A percentile compares a stretch with the other conserved stretches of the same genome.
phyloP scores from a whole-genome alignment of 2,329 filamentous ascomycete species.

The Domatiomyces catenatus region DNA sequence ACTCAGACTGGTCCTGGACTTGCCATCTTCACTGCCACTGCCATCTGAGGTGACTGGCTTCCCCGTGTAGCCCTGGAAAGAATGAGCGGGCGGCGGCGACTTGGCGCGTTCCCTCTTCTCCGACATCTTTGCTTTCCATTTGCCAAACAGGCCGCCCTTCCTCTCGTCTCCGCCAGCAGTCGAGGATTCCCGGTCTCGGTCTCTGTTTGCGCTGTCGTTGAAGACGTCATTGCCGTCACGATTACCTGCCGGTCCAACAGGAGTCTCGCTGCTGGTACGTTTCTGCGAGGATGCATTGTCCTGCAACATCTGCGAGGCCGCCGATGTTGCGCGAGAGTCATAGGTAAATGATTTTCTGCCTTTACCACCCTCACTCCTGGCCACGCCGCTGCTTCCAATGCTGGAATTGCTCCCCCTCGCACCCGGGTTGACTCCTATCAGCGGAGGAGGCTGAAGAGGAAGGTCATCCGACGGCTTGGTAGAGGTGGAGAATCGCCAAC shows the following conservation, averaged over 20 bases:
- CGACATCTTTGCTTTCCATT: slow-evolving; percentile 49
- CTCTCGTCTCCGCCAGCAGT: slow-evolving; percentile 26
- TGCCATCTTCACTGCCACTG: background rate
- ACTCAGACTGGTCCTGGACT: background rate
- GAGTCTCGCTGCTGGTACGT: background rate
- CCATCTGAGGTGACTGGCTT: background rate
- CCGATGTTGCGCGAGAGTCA: slow-evolving; percentile 22
- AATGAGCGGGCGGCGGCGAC: slow-evolving; percentile 27
- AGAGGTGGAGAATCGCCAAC: slow-evolving; percentile 52
- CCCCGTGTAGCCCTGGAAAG: background rate
- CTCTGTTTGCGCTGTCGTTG: slow-evolving; percentile 24
- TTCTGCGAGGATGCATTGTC: background rate
- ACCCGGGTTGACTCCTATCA: slow-evolving; percentile 46
- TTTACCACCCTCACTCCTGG: slow-evolving; percentile 12
- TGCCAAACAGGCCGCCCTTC: slow-evolving; percentile 44
- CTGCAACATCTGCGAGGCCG: background rate
- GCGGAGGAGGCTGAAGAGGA: slow-evolving; percentile 30
- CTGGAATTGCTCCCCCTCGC: slow-evolving; percentile 54
- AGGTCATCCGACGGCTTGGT: slow-evolving; percentile 41
- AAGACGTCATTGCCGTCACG: background rate
- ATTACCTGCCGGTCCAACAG: background rate
- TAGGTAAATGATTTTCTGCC: slow-evolving; percentile 31
- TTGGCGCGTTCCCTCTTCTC: slow-evolving; percentile 40
- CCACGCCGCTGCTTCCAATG: slow-evolving; percentile 38
- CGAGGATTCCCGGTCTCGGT: slow-evolving; percentile 10